Evolutionary conservation across 768 basidiomycete species (phyloP), one percentile per base, ranked within the genome.

Genomic region (Phaeotremella fagi): DNA sequence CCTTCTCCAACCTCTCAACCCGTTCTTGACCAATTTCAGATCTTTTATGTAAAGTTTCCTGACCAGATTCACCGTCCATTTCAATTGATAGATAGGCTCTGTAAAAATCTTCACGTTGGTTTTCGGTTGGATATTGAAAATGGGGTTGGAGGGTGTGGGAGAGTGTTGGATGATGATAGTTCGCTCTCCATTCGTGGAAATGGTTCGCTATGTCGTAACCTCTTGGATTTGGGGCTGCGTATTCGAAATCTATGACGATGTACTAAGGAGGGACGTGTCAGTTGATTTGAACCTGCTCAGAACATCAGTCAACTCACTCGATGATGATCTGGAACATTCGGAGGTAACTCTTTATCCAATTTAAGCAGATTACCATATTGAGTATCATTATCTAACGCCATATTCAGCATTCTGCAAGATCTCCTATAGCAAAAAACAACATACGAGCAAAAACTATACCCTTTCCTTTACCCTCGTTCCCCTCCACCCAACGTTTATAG

Each of bases 171-270:
- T 88, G 85, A 47, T 78, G 77, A 74, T 98, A 98, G 75, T 95
- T 81, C 15, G 89, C 85, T 18, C 88, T 88, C 94, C 95, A 98
- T 76, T 98, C 95, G 69, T 88, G 86, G 76, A 92, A 95, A 74
- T 94, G 90, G 74, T 94, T 94, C 52, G 87, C 94, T 62, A 99
- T 91, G 71, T 99, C 95, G 75, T 85, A 95, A 3, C 89, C 88
- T 2, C 90, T 83, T 23, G 92, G 86, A 68, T 97, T 98, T 3
- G 88, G 86, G 0, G 85, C 81, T 14, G 94, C 90, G 70, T 99
- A 99, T 77, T 99, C 95, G 71, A 97, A 98, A 76, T 99, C 95
- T 59, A 95, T 90, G 29, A 94, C 88, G 70, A 94, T 87, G 58
- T 94, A 84, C 87, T 92, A 58, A 35, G 47, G 53, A 75, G 45